A percentile compares a stretch with the other conserved stretches of the same genome.
phyloP scores from a whole-genome alignment of 768 basidiomycete genomes.

The Lactarius deliciosus region DNA sequence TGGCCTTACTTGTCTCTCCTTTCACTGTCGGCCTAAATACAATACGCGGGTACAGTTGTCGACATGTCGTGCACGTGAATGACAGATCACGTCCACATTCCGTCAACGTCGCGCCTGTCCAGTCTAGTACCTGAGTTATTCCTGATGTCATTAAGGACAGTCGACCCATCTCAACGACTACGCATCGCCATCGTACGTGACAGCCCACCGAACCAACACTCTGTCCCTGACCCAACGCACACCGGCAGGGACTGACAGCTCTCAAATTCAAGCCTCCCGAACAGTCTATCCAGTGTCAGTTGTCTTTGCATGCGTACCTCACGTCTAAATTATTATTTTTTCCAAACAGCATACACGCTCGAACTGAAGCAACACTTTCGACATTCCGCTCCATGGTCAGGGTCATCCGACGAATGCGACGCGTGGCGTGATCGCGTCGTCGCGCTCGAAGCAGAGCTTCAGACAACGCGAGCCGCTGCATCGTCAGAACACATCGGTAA shows the following conservation, averaged over 20 bases:
- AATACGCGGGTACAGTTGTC: not conserved
- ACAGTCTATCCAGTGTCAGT: conserved; percentile 13
- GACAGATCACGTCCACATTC: conserved; percentile 3
- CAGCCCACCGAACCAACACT: not conserved
- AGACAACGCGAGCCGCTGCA: not conserved
- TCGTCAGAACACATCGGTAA: conserved; percentile 15
- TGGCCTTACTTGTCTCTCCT: not conserved
- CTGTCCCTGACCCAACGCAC: not conserved
- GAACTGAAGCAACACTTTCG: conserved; percentile 14
- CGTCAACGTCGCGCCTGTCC: not conserved
- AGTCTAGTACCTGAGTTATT: not conserved
- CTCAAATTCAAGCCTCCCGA: conserved; percentile 21
- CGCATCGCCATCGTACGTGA: conserved; percentile 22
- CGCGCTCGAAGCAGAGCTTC: conserved; percentile 19
- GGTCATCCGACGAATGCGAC: conserved; percentile 3
- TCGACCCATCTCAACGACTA: conserved; percentile 10
- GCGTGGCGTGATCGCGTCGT: conserved; percentile 22
- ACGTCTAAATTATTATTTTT: not conserved
- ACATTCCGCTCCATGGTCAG: not conserved
- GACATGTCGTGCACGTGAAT: not conserved
- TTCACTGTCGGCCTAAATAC: not conserved
- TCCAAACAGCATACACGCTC: conserved; percentile 14
- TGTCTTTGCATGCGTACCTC: not conserved
- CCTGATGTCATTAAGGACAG: not conserved
- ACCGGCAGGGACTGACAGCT: conserved; percentile 11